Evolutionary conservation across 805 yeast species (phyloP).

Genomic region (Candida ficus): DNA sequence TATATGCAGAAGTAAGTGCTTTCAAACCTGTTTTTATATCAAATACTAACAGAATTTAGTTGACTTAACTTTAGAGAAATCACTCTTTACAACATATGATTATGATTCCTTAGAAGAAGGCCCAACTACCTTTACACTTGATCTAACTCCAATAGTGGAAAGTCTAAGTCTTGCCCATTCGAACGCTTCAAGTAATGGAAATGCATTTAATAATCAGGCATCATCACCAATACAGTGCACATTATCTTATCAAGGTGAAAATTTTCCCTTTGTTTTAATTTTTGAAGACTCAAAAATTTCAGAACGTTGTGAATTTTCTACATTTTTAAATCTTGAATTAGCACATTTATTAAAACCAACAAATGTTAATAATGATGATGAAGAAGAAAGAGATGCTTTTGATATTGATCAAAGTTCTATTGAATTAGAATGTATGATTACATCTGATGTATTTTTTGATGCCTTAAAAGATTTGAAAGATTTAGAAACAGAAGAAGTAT

Average conservation of each 20-base stretch:
- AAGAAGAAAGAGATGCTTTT: slow-evolving; percentile 1
- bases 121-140: slow-evolving; percentile 33
- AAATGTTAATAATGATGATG: slow-evolving; percentile 33
- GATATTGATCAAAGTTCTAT: slow-evolving; percentile 18
- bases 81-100: slow-evolving; percentile 30
- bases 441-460: slow-evolving; percentile 47
- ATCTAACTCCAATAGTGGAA: slow-evolving; percentile 43
- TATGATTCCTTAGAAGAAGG: slow-evolving; percentile 11
- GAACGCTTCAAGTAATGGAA: slow-evolving; percentile 12
- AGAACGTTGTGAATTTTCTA: slow-evolving; percentile 53
- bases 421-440: slow-evolving; percentile 45
- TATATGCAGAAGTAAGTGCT: slow-evolving; percentile 22
- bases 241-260: slow-evolving; percentile 42
- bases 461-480: slow-evolving; percentile 54
- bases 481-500: slow-evolving; percentile 45
- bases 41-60: slow-evolving; percentile 11
- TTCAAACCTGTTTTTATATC: no score
- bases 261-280: slow-evolving; percentile 48
- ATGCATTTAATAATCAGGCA: background rate
- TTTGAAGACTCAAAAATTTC: slow-evolving; percentile 50
- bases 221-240: slow-evolving; percentile 37
- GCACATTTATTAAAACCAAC: slow-evolving; percentile 16
- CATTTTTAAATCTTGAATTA: slow-evolving; percentile 30
- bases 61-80: slow-evolving; percentile 32
- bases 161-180: slow-evolving; percentile 40